Evolutionary conservation across 2,329 filamentous ascomycete species (phyloP).

Genomic region (Tolypocladium inflatum): DNA sequence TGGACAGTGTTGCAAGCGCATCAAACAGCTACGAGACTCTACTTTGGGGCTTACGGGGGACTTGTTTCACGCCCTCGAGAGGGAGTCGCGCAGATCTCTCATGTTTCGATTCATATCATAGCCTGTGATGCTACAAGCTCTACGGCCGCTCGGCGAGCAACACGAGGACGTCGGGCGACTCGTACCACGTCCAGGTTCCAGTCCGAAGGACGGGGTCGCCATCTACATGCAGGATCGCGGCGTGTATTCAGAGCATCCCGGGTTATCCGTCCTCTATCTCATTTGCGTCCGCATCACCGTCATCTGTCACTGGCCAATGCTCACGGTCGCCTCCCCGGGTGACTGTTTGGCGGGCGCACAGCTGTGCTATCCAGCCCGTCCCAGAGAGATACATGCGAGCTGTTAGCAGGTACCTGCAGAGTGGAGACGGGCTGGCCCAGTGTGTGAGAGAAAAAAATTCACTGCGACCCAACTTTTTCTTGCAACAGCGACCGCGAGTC

Average conservation of each 20-base stretch:
- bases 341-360: not conserved
- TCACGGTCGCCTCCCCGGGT: not conserved
- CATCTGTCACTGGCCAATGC: not conserved
- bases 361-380: not conserved
- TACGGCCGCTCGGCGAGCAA: not conserved
- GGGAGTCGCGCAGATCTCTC: not conserved
- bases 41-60: too few species aligned
- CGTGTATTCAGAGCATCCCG: too few species aligned
- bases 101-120: not conserved
- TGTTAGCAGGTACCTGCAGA: slow-evolving; percentile 17
- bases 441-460: slow-evolving; percentile 13
- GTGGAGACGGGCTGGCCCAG: slow-evolving; percentile 3
- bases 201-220: not conserved
- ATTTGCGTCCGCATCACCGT: not conserved
- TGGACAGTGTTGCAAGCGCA: not conserved
- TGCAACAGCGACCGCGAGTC: slow-evolving; percentile 4
- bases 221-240: not conserved
- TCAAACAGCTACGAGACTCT: not conserved
- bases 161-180: not conserved
- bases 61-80: not conserved
- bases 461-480: slow-evolving; percentile 10
- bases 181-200: not conserved
- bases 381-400: slow-evolving; percentile 14
- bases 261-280: not conserved
- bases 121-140: too few species aligned